These are phyloP conservation scores for Boletus rufocinnamomeus DNA, from an alignment of 768 basidiomycete genomes.

Conservation along the genomic window DNA sequence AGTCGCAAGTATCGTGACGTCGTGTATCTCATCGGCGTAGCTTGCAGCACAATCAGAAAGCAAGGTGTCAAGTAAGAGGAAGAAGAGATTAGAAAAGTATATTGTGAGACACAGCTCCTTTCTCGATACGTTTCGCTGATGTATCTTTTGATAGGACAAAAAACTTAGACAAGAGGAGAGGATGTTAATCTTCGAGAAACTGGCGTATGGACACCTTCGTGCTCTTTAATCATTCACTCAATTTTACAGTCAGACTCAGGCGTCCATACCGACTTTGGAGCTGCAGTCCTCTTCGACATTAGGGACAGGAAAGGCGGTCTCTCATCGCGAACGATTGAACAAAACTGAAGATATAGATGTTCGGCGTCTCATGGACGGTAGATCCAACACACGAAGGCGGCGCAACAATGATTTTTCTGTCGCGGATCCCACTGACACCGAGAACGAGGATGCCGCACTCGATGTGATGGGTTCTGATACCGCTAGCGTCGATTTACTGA, in stretches of 20 bases:
- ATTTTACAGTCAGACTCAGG: constrained; percentile 69
- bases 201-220: constrained; percentile 56
- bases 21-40: constrained; percentile 17
- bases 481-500: constrained; percentile 14
- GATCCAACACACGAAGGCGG: constrained; percentile 51
- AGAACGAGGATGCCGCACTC: constrained; percentile 39
- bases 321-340: constrained; percentile 61
- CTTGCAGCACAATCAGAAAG: constrained; percentile 53
- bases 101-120: constrained; percentile 56
- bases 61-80: constrained; percentile 82
- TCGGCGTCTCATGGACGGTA: constrained; percentile 52
- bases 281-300: constrained; percentile 83
- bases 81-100: constrained; percentile 88
- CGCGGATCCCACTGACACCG: constrained; percentile 21
- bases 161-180: constrained; percentile 92
- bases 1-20: constrained; percentile 14
- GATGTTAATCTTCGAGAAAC: constrained; percentile 70
- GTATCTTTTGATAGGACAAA: constrained; percentile 60
- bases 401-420: constrained; percentile 32
- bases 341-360: constrained; percentile 61
- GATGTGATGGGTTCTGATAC: constrained; percentile 31
- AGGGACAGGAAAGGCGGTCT: constrained; percentile 67
- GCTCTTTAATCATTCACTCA: constrained; percentile 12
- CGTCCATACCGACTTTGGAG: constrained; percentile 56
- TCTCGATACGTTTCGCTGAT: background rate